Evolutionary conservation across 768 basidiomycete genomes (phyloP).

Genomic region (Suillus luteus): DNA sequence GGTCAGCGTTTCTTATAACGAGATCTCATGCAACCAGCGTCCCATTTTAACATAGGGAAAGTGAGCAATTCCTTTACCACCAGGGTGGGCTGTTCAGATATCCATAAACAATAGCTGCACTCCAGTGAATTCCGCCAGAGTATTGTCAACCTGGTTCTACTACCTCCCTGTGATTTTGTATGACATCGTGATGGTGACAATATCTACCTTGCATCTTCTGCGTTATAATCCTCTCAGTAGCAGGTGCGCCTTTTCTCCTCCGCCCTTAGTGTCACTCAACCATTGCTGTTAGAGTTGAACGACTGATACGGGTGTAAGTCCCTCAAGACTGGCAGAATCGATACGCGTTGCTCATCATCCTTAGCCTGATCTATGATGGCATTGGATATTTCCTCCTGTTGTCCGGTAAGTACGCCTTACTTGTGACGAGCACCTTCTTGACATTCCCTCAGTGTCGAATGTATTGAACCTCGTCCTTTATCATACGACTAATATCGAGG

Average conservation of each 20-base stretch:
- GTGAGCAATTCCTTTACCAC: background rate
- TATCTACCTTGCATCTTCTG: background rate
- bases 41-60: slow-evolving; percentile 14
- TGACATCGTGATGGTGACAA: background rate
- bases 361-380: background rate
- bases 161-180: background rate
- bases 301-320: background rate
- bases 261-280: background rate
- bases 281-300: background rate
- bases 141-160: background rate
- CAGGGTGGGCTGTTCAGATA: background rate
- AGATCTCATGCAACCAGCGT: background rate
- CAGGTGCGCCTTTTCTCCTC: background rate
- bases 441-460: background rate
- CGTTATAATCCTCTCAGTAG: background rate
- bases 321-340: background rate
- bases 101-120: background rate
- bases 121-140: background rate
- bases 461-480: background rate
- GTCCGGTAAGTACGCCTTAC: background rate
- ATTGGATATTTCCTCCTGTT: background rate
- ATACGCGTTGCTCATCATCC: background rate
- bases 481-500: background rate
- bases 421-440: background rate
- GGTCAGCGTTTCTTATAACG: slow-evolving; percentile 13